phyloP scores from a whole-genome alignment of 257 asterid species.

The Salvia rosmarinus region DNA sequence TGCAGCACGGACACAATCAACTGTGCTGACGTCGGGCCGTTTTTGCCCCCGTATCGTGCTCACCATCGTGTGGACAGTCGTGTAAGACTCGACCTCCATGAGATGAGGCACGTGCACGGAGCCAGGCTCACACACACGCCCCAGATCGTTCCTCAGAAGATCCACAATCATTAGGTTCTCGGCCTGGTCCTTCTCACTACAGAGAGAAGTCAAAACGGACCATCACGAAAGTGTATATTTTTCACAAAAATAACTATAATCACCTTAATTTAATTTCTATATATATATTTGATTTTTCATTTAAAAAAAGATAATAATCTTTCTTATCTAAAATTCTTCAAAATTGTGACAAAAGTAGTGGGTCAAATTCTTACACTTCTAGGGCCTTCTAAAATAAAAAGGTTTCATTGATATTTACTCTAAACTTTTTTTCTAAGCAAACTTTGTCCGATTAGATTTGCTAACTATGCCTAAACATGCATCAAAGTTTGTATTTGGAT shows the following conservation, averaged over 20 bases:
- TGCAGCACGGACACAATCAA: constrained; percentile 86
- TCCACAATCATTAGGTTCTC: constrained; percentile 98
- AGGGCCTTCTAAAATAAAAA: too few species aligned
- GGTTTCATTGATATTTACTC: too few species aligned
- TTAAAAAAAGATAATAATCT: too few species aligned
- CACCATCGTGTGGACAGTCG: constrained; percentile 98
- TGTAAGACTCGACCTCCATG: constrained; percentile 92
- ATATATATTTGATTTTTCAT: too few species aligned
- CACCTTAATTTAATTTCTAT: too few species aligned
- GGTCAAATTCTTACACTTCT: too few species aligned
- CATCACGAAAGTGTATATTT: too few species aligned
- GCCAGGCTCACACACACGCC: constrained; percentile 98
- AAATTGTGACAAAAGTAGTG: too few species aligned
- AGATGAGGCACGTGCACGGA: constrained; percentile 90
- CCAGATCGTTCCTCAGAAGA: constrained; percentile 90
- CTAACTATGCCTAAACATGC: neutral
- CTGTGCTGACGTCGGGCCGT: constrained; percentile 55
- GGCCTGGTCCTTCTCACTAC: constrained; percentile 98
- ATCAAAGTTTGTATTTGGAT: neutral
- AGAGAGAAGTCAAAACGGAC: neutral
- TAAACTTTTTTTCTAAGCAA: too few species aligned
- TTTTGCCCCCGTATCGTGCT: constrained; percentile 84
- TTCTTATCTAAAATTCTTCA: too few species aligned
- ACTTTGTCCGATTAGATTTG: too few species aligned
- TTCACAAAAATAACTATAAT: neutral